Evolutionary conservation across 371 early-diverging fungal genomes (phyloP), one percentile per base, ranked within the genome.

Genomic region (Batkoa obscura): DNA sequence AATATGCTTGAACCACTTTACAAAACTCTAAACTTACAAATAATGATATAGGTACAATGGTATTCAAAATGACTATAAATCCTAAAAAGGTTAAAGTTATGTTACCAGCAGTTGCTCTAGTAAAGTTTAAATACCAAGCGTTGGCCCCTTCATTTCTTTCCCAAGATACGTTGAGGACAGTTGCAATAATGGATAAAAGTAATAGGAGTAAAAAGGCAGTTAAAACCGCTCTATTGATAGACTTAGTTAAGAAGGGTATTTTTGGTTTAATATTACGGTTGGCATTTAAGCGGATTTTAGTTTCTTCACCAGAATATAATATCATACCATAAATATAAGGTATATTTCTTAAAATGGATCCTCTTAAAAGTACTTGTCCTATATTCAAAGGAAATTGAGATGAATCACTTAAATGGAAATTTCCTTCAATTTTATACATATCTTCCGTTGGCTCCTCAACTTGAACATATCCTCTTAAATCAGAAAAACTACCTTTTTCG

Each of bases 31-130:
- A 78, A n/a, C 86, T n/a, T n/a, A n/a, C n/a, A 67, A 90, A 95
- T 0, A 99, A 76, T 0, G 96, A 89, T 46, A 99, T 88, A 0
- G 99, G 98, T 55, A 99, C 85, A 58, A 98, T 82, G n/a, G 85
- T 83, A 67, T 86, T 87, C 69, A 78, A 79, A 37, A 88, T 72
- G 30, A 86, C 75, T 50, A 84, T 74, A 65, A 78, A 83, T 4
- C 82, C 78, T 60, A 83, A 72, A 33, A 84, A 68, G 39, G 73
- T 72, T 0, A 67, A 62, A 55, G 66, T 50, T 3, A 47, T 30
- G 38, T 49, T 37, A 17, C n/a, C n/a, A 9, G 56, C 56, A 42
- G 32, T 23, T 32, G 31, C 6, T 8, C 30, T 9, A 36, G 48
- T 43, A 8, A 48, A 46, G 13, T 31, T 31, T 13, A 48, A 35